These are phyloP conservation scores for Cenchrus purpureus DNA, from an alignment of 176 grass and related monocot genomes.

Conservation along the genomic window DNA sequence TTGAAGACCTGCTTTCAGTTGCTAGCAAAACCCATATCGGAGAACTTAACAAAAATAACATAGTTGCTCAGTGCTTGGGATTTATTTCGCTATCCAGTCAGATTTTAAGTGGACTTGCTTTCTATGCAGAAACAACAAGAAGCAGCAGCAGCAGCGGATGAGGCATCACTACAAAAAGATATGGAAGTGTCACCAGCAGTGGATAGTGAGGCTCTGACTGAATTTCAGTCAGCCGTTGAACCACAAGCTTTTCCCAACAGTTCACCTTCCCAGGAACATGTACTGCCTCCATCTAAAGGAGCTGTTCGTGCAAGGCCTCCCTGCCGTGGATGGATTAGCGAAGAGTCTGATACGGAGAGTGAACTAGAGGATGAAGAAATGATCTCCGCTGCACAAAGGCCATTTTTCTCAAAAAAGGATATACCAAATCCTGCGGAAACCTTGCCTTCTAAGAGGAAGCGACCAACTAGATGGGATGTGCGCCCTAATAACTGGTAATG, in stretches of 20 bases:
- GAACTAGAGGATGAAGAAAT: slow-evolving; percentile 5
- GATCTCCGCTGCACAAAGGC: background rate
- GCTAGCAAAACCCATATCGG: background rate
- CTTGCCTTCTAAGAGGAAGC: slow-evolving; percentile 25
- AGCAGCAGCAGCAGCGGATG: background rate
- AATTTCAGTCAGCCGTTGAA: background rate
- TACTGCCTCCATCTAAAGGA: background rate
- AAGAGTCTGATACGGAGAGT: slow-evolving; percentile 18
- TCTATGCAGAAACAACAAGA: slow-evolving; percentile 10
- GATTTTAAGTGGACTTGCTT: background rate
- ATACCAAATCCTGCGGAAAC: background rate
- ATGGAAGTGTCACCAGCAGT: background rate
- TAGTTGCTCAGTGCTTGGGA: background rate
- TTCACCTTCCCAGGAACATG: background rate
- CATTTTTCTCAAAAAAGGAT: background rate
- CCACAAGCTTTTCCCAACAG: background rate
- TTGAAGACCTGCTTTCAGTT: background rate
- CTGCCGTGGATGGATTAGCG: slow-evolving; percentile 36
- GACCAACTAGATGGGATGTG: slow-evolving; percentile 37
- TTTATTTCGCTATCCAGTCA: background rate
- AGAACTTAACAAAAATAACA: background rate
- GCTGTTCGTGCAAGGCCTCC: slow-evolving; percentile 6
- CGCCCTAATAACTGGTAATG: slow-evolving; percentile 1
- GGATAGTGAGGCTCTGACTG: background rate
- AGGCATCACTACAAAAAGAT: slow-evolving; percentile 9